Percentiles rank a stretch among this genome's conserved stretches.
Conservation (phyloP, 805 yeast genomes). For the Ogataea paraovalis region DNA sequence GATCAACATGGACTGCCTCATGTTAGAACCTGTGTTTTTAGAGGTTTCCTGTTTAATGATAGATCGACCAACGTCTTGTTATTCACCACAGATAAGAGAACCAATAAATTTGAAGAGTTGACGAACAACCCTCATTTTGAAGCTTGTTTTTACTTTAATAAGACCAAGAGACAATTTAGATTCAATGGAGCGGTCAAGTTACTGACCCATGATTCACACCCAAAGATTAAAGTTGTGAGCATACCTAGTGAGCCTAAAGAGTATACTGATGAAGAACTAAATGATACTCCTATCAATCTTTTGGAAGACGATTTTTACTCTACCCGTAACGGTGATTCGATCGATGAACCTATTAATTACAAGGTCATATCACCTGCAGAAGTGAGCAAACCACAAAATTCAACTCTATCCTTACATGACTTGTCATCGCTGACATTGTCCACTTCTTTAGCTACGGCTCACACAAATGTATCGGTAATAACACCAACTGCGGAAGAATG, state of each 20-base stretch:
- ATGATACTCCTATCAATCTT: slow-evolving; percentile 14
- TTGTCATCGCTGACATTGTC: slow-evolving; percentile 1
- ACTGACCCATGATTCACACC: slow-evolving; percentile 30
- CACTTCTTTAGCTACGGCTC: background rate
- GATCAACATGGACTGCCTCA: slow-evolving; percentile 52
- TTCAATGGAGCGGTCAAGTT: slow-evolving; percentile 61
- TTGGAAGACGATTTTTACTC: slow-evolving; percentile 18
- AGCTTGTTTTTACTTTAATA: slow-evolving; percentile 70
- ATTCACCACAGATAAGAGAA: slow-evolving; percentile 69
- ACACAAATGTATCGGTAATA: background rate
- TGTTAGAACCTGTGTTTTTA: slow-evolving; percentile 63
- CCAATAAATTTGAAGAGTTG: slow-evolving; percentile 56
- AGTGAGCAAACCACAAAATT: slow-evolving; percentile 9
- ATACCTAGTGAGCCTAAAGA: background rate
- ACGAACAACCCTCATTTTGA: slow-evolving; percentile 55
- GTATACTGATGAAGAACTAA: background rate
- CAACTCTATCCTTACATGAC: slow-evolving; percentile 11
- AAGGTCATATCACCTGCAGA: slow-evolving; percentile 21
- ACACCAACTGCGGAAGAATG: slow-evolving; percentile 64
- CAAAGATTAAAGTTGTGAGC: slow-evolving; percentile 13
- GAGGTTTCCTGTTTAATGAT: slow-evolving; percentile 75
- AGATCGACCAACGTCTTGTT: slow-evolving; percentile 61
- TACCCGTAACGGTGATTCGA: slow-evolving; percentile 6
- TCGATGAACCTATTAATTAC: slow-evolving; percentile 16
- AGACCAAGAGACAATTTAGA: slow-evolving; percentile 63